A percentile compares a stretch with the other conserved stretches of the same genome.
phyloP scores from a whole-genome alignment of 345 rosid genomes.

The Populus alba region DNA sequence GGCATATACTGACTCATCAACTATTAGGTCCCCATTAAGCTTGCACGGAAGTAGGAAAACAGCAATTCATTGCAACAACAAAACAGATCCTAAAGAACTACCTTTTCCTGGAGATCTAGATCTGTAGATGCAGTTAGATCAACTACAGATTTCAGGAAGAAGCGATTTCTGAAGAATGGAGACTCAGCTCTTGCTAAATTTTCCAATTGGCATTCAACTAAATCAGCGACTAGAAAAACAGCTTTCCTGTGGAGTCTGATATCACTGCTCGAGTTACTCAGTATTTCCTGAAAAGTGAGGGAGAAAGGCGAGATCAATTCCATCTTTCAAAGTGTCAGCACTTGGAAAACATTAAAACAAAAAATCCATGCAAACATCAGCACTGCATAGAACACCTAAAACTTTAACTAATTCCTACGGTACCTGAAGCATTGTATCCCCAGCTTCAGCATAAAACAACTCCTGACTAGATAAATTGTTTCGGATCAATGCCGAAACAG shows the following conservation, averaged over 20 bases:
- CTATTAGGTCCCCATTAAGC: background rate
- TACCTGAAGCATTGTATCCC: slow-evolving; percentile 88
- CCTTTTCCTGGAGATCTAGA: slow-evolving; percentile 97
- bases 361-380: background rate
- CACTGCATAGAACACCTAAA: background rate
- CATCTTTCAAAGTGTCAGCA: background rate
- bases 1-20: too few species aligned
- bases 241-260: slow-evolving; percentile 73
- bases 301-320: slow-evolving; percentile 5
- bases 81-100: slow-evolving; percentile 8
- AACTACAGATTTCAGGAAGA: slow-evolving; percentile 74
- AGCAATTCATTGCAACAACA: background rate
- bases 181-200: slow-evolving; percentile 41
- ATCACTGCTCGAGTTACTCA: slow-evolving; percentile 56
- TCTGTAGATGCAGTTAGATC: slow-evolving; percentile 57
- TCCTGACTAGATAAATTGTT: slow-evolving; percentile 74
- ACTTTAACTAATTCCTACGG: background rate
- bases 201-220: slow-evolving; percentile 61
- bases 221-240: slow-evolving; percentile 68
- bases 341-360: background rate
- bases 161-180: slow-evolving; percentile 49
- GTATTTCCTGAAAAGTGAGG: slow-evolving; percentile 47
- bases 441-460: slow-evolving; percentile 69
- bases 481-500: slow-evolving; percentile 75
- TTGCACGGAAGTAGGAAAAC: background rate